Base-by-base conservation (phyloP, 257 asterid genomes). In the Solanum clarkiae region DNA sequence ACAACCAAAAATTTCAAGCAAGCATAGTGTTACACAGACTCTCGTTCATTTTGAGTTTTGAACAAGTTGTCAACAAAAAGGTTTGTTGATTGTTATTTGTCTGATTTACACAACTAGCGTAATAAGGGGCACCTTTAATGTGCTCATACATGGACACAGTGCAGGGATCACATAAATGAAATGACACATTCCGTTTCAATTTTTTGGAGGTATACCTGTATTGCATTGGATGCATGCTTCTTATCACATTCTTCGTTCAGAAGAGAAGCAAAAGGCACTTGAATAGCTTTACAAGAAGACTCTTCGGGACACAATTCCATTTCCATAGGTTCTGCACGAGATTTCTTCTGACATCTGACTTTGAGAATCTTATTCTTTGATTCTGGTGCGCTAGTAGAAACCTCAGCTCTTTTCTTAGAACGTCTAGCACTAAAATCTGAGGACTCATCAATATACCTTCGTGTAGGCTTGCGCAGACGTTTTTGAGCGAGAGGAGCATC, bases 381-480 rank as follows among this genome's bases (percentile, higher is more conserved):
- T 20, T 86, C 81, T 42, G 88, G 63, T 15, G 86, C 79, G 10
- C 92, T 88, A 74, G 91, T 85, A 57, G 94, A 86, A 88, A 85
- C 65, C 56, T 87, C 94, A 79, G 85, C 89, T 87, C 86, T 91
- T 90, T 83, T 95, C 84, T 84, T 92, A 22, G 81, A 47, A 84
- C 74, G 80, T 85, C 85, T 92, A 17, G 89, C 85, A 69, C 84
- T 84, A 32, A 93, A 90, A 68, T 94, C 95, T 85, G 90, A 86
- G 71, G 93, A 88, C 89, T 93, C 98, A 51, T 94, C 99, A 85
- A 96, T 92, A 87, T 92, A 96, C 90, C 99, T 95, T 91, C 88
- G 92, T 11, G 98, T 96, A 80, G 99, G 98, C 91, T 90, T 96
- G 51, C 99, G 97, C 20, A 93, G 87, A 84, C 99, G 93, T 95